phyloP scores from a whole-genome alignment of 2,329 filamentous ascomycete species.

The Penicillium frequentans region DNA sequence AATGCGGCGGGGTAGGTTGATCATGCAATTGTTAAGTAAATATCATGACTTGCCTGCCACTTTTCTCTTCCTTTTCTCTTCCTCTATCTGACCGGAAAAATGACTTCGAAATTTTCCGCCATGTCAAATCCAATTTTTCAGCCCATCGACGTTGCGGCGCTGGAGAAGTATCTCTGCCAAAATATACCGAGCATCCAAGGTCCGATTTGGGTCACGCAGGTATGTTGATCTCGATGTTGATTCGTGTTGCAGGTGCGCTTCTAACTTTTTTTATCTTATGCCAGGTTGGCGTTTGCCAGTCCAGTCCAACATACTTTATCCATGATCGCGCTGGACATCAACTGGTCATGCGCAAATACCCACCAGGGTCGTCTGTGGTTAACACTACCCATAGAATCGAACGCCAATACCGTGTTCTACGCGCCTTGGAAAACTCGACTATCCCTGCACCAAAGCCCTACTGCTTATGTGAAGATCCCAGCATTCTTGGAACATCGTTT shows the following conservation, averaged over 20 bases:
- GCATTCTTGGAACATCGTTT: background rate
- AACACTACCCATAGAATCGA: background rate
- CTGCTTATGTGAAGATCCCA: background rate
- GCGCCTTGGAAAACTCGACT: background rate
- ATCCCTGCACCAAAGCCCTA: background rate
- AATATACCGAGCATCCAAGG: background rate
- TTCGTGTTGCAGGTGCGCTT: background rate
- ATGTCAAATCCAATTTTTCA: background rate
- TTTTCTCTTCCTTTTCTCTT: background rate
- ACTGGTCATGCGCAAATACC: background rate
- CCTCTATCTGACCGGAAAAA: background rate
- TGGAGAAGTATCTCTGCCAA: background rate
- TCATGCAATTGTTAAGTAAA: background rate
- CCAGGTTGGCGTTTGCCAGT: background rate
- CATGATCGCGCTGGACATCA: background rate
- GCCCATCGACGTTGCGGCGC: background rate
- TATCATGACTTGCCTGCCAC: background rate
- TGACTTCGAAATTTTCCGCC: background rate
- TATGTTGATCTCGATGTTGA: background rate
- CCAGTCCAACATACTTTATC: background rate
- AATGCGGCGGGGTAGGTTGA: background rate
- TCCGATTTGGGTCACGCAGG: background rate
- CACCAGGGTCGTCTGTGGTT: background rate
- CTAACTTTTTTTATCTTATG: background rate
- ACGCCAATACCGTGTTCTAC: background rate